Evolutionary conservation across 495 filamentous ascomycete species (phyloP).

Genomic region (Podospora pseudoanserina): DNA sequence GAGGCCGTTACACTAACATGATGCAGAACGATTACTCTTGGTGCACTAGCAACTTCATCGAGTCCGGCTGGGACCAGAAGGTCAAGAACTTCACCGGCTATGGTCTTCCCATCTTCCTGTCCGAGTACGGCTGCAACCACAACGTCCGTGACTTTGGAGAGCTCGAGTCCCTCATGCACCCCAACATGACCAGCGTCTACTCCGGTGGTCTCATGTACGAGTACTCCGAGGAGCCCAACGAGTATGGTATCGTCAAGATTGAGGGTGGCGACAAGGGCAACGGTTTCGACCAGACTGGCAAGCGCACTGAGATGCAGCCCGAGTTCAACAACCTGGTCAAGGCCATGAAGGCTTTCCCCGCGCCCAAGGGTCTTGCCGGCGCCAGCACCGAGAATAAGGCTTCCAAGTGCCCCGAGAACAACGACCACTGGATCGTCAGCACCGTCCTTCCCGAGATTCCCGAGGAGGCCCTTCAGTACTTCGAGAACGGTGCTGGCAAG

Average conservation of each 20-base stretch:
- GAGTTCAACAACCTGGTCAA: slow-evolving; percentile 62
- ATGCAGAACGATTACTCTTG: slow-evolving; percentile 89
- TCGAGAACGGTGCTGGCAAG: slow-evolving; percentile 69
- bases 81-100: slow-evolving; percentile 87
- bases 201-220: slow-evolving; percentile 97
- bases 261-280: slow-evolving; percentile 49
- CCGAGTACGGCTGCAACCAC: slow-evolving; percentile 87
- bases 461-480: slow-evolving; percentile 57
- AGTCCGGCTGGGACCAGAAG: slow-evolving; percentile 86
- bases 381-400: slow-evolving; percentile 65
- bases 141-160: slow-evolving; percentile 80
- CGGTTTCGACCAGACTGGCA: slow-evolving; percentile 35
- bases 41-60: slow-evolving; percentile 80
- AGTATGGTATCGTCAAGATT: slow-evolving; percentile 78
- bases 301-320: slow-evolving; percentile 30
- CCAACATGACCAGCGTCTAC: slow-evolving; percentile 86
- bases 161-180: slow-evolving; percentile 73
- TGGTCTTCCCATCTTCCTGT: slow-evolving; percentile 91
- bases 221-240: slow-evolving; percentile 76
- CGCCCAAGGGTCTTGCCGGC: slow-evolving; percentile 71
- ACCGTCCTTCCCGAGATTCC: slow-evolving; percentile 74
- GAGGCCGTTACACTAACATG: neutral
- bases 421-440: slow-evolving; percentile 70
- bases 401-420: slow-evolving; percentile 65
- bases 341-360: slow-evolving; percentile 58